Conservation (phyloP, 345 rosid species). For the Boechera stricta region DNA sequence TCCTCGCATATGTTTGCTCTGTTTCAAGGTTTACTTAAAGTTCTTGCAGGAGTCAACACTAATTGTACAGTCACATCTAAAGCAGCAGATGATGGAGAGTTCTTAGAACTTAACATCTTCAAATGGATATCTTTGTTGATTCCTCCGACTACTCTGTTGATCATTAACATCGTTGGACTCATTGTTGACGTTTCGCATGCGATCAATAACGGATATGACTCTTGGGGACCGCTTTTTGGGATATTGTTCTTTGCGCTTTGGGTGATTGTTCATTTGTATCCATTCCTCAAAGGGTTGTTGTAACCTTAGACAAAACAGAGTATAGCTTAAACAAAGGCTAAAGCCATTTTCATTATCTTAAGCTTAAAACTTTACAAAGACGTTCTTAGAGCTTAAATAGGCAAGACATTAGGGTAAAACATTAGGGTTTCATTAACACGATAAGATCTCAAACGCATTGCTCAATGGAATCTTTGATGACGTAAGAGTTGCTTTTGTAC, state of each 20-base stretch:
- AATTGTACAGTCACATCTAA: conserved; percentile 21
- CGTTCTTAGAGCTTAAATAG: too few species aligned
- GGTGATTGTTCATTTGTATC: conserved; percentile 81
- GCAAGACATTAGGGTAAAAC: too few species aligned
- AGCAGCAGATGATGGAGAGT: not conserved
- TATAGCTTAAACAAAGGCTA: too few species aligned
- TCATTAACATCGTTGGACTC: conserved; percentile 70
- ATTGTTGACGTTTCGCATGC: conserved; percentile 73
- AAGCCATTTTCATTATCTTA: too few species aligned
- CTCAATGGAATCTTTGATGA: too few species aligned
- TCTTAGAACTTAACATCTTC: conserved; percentile 76
- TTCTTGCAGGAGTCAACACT: conserved; percentile 72
- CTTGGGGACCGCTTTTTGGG: conserved; percentile 61
- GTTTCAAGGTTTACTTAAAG: conserved; percentile 81
- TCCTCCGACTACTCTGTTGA: conserved; percentile 71
- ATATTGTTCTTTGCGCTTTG: conserved; percentile 76
- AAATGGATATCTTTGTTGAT: conserved; percentile 77
- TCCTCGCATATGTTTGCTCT: conserved; percentile 82
- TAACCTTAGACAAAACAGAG: too few species aligned
- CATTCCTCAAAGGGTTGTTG: conserved; percentile 51
- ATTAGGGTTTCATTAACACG: too few species aligned
- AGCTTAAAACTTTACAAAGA: too few species aligned
- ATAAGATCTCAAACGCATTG: too few species aligned
- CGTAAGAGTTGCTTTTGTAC: too few species aligned
- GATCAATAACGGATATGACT: conserved; percentile 79